Conservation (phyloP, 2,329 filamentous ascomycete species). For the Alternaria triticimaculans region DNA sequence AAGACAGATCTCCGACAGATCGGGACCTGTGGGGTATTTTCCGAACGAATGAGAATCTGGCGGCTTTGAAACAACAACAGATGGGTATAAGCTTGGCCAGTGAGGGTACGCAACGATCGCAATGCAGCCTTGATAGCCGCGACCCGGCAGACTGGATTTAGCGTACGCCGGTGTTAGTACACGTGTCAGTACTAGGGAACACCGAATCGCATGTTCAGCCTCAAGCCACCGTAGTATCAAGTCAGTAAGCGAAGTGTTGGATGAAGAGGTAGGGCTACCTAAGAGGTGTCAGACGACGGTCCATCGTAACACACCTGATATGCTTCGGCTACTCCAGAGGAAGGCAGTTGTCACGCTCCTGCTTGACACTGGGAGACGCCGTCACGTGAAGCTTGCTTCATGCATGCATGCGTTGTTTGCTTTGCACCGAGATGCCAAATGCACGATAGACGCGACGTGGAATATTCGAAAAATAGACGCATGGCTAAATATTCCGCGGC, state of each 20-base stretch:
- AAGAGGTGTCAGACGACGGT: background rate
- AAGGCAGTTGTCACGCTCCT: background rate
- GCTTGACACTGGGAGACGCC: too few species aligned
- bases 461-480: conserved; percentile 12
- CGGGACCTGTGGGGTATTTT: conserved; percentile 10
- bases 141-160: conserved; percentile 9
- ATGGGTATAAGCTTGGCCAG: conserved; percentile 16
- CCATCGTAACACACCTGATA: background rate
- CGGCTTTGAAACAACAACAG: conserved; percentile 15
- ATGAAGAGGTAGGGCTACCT: background rate
- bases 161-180: conserved; percentile 16
- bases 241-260: conserved; percentile 14
- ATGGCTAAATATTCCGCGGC: conserved; percentile 7
- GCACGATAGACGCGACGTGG: conserved; percentile 9
- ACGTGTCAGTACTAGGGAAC: conserved; percentile 23
- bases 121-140: conserved; percentile 21
- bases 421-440: conserved; percentile 1
- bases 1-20: conserved; percentile 12
- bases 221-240: conserved; percentile 20
- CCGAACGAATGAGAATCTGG: conserved; percentile 19
- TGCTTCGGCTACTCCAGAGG: background rate
- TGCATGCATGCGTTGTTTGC: background rate
- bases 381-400: conserved; percentile 10
- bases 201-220: conserved; percentile 13
- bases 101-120: conserved; percentile 9